Percentiles rank a stretch among this genome's conserved stretches.
These are phyloP conservation scores for Trypanosoma rangeli DNA, from an alignment of 208 protist genomes.

Conservation along the genomic window DNA sequence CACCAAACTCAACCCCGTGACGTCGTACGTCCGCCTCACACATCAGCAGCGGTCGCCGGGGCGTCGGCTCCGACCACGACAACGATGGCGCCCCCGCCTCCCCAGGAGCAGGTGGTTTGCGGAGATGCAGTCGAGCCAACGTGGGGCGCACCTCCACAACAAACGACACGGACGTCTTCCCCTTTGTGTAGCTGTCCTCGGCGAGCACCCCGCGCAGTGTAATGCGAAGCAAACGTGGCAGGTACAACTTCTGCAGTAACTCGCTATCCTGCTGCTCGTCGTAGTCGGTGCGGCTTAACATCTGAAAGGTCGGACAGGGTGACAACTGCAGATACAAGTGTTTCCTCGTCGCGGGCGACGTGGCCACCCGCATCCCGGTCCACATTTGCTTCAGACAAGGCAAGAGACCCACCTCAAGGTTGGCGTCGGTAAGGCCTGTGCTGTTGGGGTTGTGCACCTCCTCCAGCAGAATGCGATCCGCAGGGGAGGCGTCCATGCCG, in stretches of 20 bases:
- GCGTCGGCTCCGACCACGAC: background rate
- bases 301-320: conserved; percentile 70
- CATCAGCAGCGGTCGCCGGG: conserved; percentile 52
- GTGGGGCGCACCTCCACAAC: conserved; percentile 75
- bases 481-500: conserved; percentile 17
- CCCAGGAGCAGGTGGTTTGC: conserved; percentile 19
- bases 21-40: conserved; percentile 66
- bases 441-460: conserved; percentile 70
- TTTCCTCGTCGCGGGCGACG: conserved; percentile 44
- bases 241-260: conserved; percentile 56
- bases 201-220: conserved; percentile 53
- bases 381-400: conserved; percentile 63
- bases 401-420: conserved; percentile 50
- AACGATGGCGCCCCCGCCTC: conserved; percentile 6
- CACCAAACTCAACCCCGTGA: conserved; percentile 77
- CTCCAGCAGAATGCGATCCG: conserved; percentile 50
- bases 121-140: conserved; percentile 77
- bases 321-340: conserved; percentile 63
- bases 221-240: conserved; percentile 70
- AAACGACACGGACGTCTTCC: conserved; percentile 30
- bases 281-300: conserved; percentile 79
- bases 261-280: conserved; percentile 80
- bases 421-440: background rate
- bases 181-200: conserved; percentile 58
- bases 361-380: conserved; percentile 37